Conservation (phyloP, 441 rosid species). For the Eutrema salsugineum region DNA sequence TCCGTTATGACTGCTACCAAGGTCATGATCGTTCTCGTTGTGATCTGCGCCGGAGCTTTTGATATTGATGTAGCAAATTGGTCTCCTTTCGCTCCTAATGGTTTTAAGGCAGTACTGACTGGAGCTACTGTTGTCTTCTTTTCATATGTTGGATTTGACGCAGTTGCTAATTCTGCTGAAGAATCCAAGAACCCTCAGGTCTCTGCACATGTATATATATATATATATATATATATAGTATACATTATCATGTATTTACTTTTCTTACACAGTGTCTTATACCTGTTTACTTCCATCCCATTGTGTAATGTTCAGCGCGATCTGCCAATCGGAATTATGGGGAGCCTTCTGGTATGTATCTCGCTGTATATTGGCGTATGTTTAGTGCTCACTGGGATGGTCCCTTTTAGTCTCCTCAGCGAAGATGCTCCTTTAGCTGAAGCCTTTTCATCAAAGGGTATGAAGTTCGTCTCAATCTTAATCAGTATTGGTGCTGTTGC, state of each 20-base stretch:
- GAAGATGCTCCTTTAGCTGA: slow-evolving; percentile 94
- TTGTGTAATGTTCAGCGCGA: slow-evolving; percentile 55
- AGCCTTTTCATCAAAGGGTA: slow-evolving; percentile 82
- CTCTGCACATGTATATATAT: too few species aligned
- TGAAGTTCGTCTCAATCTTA: slow-evolving; percentile 73
- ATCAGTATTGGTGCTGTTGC: slow-evolving; percentile 96
- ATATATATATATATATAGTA: too few species aligned
- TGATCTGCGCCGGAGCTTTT: slow-evolving; percentile 77
- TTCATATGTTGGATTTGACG: slow-evolving; percentile 99
- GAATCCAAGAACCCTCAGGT: slow-evolving; percentile 92
- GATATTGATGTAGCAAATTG: slow-evolving; percentile 86
- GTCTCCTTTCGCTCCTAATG: slow-evolving; percentile 95
- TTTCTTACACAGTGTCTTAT: background rate
- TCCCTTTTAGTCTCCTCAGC: slow-evolving; percentile 66
- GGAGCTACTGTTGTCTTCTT: slow-evolving; percentile 96
- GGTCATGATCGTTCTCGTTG: slow-evolving; percentile 76
- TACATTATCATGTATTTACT: too few species aligned
- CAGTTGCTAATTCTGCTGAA: slow-evolving; percentile 97
- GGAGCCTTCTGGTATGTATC: slow-evolving; percentile 83
- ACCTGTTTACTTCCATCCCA: background rate
- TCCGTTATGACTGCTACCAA: slow-evolving; percentile 75
- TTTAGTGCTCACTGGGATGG: slow-evolving; percentile 94
- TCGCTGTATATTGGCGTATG: slow-evolving; percentile 77
- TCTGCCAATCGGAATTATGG: slow-evolving; percentile 85
- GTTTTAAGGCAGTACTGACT: slow-evolving; percentile 68